Evolutionary conservation across 352 stramenopile genomes (phyloP).

Genomic region (Pythium coloratum): DNA sequence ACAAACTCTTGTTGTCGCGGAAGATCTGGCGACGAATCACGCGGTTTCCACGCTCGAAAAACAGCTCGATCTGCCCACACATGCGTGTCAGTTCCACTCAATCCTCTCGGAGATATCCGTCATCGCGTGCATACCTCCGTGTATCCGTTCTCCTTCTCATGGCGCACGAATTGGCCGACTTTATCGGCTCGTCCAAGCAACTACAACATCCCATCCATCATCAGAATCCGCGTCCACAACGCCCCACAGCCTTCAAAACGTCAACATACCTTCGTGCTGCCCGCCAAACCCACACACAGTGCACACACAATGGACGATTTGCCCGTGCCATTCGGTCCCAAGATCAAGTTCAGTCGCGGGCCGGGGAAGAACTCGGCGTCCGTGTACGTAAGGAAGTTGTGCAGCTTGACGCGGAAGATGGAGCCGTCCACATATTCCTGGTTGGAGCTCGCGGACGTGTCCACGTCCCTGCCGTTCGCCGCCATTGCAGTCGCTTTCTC

Average conservation of each 20-base stretch:
- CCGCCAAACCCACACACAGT: constrained; percentile 96
- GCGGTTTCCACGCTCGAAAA: constrained; percentile 67
- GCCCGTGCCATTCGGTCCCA: constrained; percentile 97
- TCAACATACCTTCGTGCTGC: constrained; percentile 83
- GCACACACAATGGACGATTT: constrained; percentile 96
- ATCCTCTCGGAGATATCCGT: background rate
- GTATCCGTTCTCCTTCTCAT: constrained; percentile 83
- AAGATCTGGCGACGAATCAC: constrained; percentile 93
- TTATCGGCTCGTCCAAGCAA: constrained; percentile 94
- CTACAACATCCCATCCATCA: constrained; percentile 25
- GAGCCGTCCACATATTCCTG: constrained; percentile 83
- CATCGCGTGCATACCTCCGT: constrained; percentile 51
- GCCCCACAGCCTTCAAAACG: background rate
- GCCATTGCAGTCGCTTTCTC: background rate
- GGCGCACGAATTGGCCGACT: constrained; percentile 89
- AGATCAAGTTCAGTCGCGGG: constrained; percentile 96
- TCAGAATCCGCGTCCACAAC: background rate
- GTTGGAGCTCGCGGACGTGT: constrained; percentile 36
- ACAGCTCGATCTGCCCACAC: constrained; percentile 92
- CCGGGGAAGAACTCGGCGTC: constrained; percentile 90
- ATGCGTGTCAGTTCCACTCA: background rate
- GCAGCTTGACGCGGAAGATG: constrained; percentile 90
- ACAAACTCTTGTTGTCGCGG: constrained; percentile 84
- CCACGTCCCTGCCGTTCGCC: constrained; percentile 17
- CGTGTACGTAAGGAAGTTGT: constrained; percentile 95